phyloP scores from a whole-genome alignment of 306 rosid genomes.

The Canavalia gladiata region DNA sequence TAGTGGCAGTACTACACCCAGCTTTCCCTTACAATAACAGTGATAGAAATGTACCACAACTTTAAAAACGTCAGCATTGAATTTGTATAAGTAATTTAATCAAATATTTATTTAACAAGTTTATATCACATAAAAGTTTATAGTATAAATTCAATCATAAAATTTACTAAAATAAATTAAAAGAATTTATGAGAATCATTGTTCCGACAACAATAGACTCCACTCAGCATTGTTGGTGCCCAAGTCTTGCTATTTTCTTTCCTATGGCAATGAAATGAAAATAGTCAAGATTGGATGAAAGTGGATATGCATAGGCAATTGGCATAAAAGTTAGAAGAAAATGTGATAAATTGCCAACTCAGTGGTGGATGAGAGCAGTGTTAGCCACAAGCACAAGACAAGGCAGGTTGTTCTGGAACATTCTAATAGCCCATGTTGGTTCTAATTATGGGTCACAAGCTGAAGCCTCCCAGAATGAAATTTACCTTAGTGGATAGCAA shows the following conservation, averaged over 20 bases:
- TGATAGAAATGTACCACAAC: neutral
- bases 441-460: constrained; percentile 23
- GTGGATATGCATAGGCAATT: neutral
- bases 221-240: neutral
- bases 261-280: constrained; percentile 3
- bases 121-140: too few relatives aligned
- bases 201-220: constrained; percentile 7
- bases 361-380: neutral
- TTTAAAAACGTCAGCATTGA: neutral
- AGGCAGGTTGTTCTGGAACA: constrained; percentile 12
- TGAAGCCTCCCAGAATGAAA: constrained; percentile 12
- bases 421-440: constrained; percentile 8
- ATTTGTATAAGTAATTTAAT: too few relatives aligned
- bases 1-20: neutral
- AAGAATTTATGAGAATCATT: too few relatives aligned
- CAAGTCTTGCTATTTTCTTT: neutral
- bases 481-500: constrained; percentile 19
- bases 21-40: neutral
- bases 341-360: constrained; percentile 27
- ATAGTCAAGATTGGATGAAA: neutral
- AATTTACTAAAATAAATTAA: too few relatives aligned
- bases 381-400: constrained; percentile 27
- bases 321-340: neutral
- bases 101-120: too few relatives aligned
- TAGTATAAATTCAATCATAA: too few relatives aligned